A percentile compares a stretch with the other conserved stretches of the same genome.
phyloP scores from a whole-genome alignment of 139 green algal genomes.

The Chlorella sp. region DNA sequence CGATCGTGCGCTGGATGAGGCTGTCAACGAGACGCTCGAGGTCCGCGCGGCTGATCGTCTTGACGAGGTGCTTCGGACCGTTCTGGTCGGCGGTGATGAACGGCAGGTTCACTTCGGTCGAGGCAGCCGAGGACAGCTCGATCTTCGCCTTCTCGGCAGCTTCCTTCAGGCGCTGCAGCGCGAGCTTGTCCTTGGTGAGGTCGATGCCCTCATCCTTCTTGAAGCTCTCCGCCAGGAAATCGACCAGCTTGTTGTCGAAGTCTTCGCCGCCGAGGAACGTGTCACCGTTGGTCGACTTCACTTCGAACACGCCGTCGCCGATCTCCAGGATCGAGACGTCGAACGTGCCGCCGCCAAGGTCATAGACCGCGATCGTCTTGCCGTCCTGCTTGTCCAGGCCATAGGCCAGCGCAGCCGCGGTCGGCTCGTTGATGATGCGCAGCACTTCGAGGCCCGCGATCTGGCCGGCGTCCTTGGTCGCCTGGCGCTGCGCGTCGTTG shows the following conservation, averaged over 20 bases:
- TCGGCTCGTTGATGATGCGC: constrained; percentile 99
- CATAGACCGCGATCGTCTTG: constrained; percentile 93
- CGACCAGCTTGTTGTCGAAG: constrained; percentile 95
- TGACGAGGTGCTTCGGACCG: too few species aligned
- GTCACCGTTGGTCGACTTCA: constrained; percentile 99
- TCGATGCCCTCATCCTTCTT: constrained; percentile 87
- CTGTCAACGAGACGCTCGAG: too few species aligned
- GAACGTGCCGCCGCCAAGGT: constrained; percentile 96
- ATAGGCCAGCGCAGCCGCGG: constrained; percentile 95
- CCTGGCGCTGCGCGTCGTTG: constrained; percentile 98
- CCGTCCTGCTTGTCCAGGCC: constrained; percentile 98
- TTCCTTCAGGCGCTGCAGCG: constrained; percentile 95
- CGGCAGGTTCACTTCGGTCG: constrained; percentile 99
- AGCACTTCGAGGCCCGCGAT: constrained; percentile 93
- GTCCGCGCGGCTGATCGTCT: too few species aligned
- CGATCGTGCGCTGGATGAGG: too few species aligned
- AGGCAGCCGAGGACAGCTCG: constrained; percentile 93
- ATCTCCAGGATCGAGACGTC: constrained; percentile 99
- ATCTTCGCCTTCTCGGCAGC: constrained; percentile 98
- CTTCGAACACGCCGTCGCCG: constrained; percentile 94
- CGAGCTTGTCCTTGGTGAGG: constrained; percentile 93
- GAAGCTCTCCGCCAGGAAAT: constrained; percentile 68
- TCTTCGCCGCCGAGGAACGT: constrained; percentile 99
- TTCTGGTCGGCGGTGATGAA: constrained; percentile 99
- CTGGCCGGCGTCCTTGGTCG: constrained; percentile 84